Evolutionary conservation across 225 moss, liverwort and hornwort genomes (phyloP), one percentile per base, ranked within the genome.

Genomic region (Anthoceros angustus): DNA sequence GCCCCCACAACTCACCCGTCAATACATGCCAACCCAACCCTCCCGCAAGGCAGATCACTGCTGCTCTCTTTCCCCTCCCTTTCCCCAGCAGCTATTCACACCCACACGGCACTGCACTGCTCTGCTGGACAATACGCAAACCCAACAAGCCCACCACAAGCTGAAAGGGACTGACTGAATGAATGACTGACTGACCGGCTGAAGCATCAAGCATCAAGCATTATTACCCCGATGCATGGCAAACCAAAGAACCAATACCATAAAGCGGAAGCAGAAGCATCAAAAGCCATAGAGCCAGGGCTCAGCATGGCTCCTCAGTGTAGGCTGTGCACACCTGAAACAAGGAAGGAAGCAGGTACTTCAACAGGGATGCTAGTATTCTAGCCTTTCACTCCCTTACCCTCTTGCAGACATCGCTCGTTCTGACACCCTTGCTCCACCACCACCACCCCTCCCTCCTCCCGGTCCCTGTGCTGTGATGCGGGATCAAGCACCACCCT

Each of bases 11-110:
- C 55, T 77, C 77, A 81, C 77, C 80, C 76, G 84, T 84, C 83
- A 88, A 77, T 81, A 81, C 42, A 61, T 66, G 60, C 73, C 77
- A 75, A 70, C 66, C 61, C 81, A 74, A 83, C 69, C 70, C 68
- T 39, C 63, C 73, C 65, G 74, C 69, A 75, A 72, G 73, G 79
- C 72, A 77, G 78, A 83, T 78, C 80, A 74, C 65, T 68, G 69
- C 74, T 72, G 72, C 74, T 64, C 61, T 77, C 80, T 70, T 76
- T 76, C 75, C 23, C 68, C 68, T 63, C 62, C 62, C 5, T 64
- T 42, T 39, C 68, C 75, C 70, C 68, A 71, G 67, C 69, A 74
- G 43, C 23, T 55, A 18, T 23, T 15, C 55, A 18, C 55, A 55
- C 55, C 55, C 55, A 15, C 18, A 15, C 55, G 23, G 55, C 55